Percentiles rank a stretch among this genome's conserved stretches.
These are phyloP conservation scores for Mariannaea elegans DNA, from an alignment of 2,329 filamentous ascomycete species.

Conservation along the genomic window DNA sequence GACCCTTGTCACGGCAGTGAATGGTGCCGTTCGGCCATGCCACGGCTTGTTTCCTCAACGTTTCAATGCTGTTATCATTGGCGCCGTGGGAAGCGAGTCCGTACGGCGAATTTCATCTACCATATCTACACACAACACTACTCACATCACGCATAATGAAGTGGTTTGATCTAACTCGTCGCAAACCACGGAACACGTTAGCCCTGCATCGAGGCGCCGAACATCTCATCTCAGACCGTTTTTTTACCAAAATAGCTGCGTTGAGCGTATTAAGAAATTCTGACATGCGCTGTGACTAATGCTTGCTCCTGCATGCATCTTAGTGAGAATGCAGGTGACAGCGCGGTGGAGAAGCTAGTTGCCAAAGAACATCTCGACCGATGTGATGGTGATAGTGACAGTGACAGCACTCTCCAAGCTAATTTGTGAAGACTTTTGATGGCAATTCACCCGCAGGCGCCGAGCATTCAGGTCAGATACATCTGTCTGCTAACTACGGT, in stretches of 20 bases:
- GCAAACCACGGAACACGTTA: no score
- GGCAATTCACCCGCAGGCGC: no score
- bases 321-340: background rate
- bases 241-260: background rate
- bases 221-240: background rate
- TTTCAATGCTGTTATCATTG: conserved; percentile 2
- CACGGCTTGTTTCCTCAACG: conserved; percentile 4
- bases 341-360: background rate
- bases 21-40: conserved; percentile 7
- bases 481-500: no score
- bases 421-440: background rate
- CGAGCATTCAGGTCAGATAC: no score
- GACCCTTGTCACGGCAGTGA: conserved; percentile 11
- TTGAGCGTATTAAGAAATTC: background rate
- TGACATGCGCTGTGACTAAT: background rate
- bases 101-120: background rate
- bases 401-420: background rate
- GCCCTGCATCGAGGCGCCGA: background rate
- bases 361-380: background rate
- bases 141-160: conserved; percentile 1
- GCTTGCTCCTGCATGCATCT: background rate
- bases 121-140: background rate
- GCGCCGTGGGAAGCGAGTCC: conserved; percentile 7
- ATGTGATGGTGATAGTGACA: background rate
- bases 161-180: conserved; percentile 3